These are phyloP conservation scores for Saccharomycodes ludwigii DNA, from an alignment of 805 yeast genomes.

Conservation along the genomic window DNA sequence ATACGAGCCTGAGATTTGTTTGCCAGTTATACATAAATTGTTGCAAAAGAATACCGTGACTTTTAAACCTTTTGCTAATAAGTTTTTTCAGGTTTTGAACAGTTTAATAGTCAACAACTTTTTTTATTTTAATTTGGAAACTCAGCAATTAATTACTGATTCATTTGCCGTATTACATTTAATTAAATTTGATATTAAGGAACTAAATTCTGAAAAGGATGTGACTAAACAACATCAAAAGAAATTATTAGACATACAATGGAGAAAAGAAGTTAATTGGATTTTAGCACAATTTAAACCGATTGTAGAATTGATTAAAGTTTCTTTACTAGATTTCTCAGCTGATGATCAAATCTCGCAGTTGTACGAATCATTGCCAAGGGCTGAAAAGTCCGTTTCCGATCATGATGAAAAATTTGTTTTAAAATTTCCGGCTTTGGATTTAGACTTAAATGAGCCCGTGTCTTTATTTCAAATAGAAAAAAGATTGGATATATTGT, in stretches of 20 bases:
- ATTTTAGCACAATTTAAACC: conserved; percentile 43
- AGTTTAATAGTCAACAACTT: conserved; percentile 26
- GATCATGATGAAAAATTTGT: conserved; percentile 6
- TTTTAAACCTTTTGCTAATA: conserved; percentile 65
- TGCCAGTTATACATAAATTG: conserved; percentile 31
- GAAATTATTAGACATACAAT: conserved; percentile 28
- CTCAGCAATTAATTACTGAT: conserved; percentile 32
- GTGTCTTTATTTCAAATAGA: conserved; percentile 38
- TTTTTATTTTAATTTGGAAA: conserved; percentile 25
- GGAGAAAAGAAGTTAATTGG: conserved; percentile 35
- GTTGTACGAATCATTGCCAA: conserved; percentile 31
- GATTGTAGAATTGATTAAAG: conserved; percentile 42
- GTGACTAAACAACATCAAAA: conserved; percentile 21
- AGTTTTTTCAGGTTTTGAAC: conserved; percentile 36
- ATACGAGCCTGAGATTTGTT: conserved; percentile 25
- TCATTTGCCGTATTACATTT: conserved; percentile 45
- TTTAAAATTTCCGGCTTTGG: conserved; percentile 34
- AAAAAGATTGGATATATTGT: conserved; percentile 35
- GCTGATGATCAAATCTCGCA: conserved; percentile 40
- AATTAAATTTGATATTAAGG: conserved; percentile 40
- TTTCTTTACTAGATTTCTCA: conserved; percentile 42
- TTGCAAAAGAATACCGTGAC: conserved; percentile 58
- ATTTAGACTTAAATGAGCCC: conserved; percentile 49
- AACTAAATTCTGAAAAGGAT: conserved; percentile 17
- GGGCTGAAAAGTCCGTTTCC: conserved; percentile 3